Evolutionary conservation across 2,329 filamentous ascomycete genomes (phyloP).

Genomic region (Diaporthe capsici): DNA sequence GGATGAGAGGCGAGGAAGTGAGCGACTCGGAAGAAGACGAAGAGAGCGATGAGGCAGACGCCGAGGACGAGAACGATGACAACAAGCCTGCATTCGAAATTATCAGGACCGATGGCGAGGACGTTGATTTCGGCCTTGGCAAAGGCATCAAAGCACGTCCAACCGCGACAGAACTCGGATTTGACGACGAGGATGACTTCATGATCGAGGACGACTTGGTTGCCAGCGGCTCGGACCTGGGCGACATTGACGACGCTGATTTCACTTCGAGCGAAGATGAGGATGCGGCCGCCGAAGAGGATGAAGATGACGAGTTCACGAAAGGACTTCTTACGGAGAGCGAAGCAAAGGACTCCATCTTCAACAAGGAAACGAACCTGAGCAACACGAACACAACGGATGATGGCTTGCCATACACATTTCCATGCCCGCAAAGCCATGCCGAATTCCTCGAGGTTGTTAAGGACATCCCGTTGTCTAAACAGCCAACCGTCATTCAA

Average conservation of each 20-base stretch:
- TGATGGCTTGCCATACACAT: slow-evolving; percentile 82
- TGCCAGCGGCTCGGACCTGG: slow-evolving; percentile 81
- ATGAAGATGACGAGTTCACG: slow-evolving; percentile 79
- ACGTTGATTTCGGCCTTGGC: slow-evolving; percentile 73
- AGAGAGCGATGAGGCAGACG: slow-evolving; percentile 54
- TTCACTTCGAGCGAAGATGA: slow-evolving; percentile 65
- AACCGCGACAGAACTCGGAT: slow-evolving; percentile 74
- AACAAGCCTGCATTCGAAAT: slow-evolving; percentile 51
- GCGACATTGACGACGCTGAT: slow-evolving; percentile 66
- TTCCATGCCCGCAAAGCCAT: slow-evolving; percentile 85
- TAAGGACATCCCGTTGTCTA: slow-evolving; percentile 71
- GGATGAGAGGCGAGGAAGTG: slow-evolving; percentile 89
- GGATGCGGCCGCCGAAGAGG: slow-evolving; percentile 55
- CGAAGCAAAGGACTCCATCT: slow-evolving; percentile 68
- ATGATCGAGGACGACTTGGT: slow-evolving; percentile 90
- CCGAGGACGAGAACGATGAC: slow-evolving; percentile 55
- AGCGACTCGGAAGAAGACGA: slow-evolving; percentile 72
- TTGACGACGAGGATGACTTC: slow-evolving; percentile 97
- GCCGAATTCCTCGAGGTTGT: slow-evolving; percentile 80
- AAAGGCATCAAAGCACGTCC: slow-evolving; percentile 69
- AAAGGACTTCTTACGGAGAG: slow-evolving; percentile 75
- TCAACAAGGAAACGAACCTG: slow-evolving; percentile 61
- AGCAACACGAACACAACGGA: slow-evolving; percentile 58
- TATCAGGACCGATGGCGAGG: slow-evolving; percentile 54
- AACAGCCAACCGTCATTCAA: slow-evolving; percentile 85